Conservation (phyloP, 1,284 basidiomycete genomes). For the Bjerkandera adusta region DNA sequence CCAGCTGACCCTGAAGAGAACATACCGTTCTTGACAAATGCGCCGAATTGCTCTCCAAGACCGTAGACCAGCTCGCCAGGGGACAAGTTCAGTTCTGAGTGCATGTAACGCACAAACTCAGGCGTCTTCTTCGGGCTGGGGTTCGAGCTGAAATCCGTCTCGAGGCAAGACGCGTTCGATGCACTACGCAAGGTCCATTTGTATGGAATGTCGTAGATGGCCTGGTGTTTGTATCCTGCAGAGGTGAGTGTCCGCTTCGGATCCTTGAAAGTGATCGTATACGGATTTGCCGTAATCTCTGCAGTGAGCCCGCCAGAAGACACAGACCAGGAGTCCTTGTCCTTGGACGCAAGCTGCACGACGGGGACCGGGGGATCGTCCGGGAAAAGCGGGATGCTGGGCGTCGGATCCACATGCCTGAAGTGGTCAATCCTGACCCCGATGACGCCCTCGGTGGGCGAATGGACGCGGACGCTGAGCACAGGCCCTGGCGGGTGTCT, state of each 20-base stretch:
- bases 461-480: conserved; percentile 57
- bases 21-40: conserved; percentile 73
- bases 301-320: conserved; percentile 45
- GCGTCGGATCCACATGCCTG: conserved; percentile 40
- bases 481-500: conserved; percentile 53
- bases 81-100: conserved; percentile 66
- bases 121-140: conserved; percentile 46
- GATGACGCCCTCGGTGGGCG: conserved; percentile 66
- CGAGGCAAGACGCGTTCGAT: conserved; percentile 58
- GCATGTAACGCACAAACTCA: conserved; percentile 53
- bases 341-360: conserved; percentile 36
- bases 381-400: conserved; percentile 64
- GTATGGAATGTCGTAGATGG: conserved; percentile 61
- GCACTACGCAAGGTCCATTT: conserved; percentile 59
- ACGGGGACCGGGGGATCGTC: conserved; percentile 49
- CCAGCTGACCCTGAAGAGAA: conserved; percentile 1
- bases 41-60: conserved; percentile 70
- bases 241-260: conserved; percentile 47
- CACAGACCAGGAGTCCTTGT: conserved; percentile 37
- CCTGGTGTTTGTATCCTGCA: conserved; percentile 61
- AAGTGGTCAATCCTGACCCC: conserved; percentile 66
- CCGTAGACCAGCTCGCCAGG: conserved; percentile 75
- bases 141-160: conserved; percentile 57
- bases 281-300: conserved; percentile 57
- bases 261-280: conserved; percentile 60